These are phyloP conservation scores for Hortaea werneckii DNA, from an alignment of 2,329 filamentous ascomycete genomes.

Conservation along the genomic window DNA sequence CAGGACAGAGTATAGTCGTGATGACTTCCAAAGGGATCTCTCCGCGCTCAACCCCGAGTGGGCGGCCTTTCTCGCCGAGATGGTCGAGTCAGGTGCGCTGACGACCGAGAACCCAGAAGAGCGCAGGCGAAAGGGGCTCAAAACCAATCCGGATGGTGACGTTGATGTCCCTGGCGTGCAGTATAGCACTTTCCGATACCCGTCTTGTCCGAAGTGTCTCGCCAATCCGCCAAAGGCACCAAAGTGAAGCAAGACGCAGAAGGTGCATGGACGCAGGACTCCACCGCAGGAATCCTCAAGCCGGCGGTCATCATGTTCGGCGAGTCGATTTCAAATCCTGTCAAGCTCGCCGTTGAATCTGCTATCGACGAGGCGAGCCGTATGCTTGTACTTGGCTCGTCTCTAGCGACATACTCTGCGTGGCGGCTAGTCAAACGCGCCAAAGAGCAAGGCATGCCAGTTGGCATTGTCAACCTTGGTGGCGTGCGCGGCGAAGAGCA, in stretches of 20 bases:
- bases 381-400: conserved; percentile 75
- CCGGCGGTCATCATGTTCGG: conserved; percentile 96
- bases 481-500: conserved; percentile 69
- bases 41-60: conserved; percentile 75
- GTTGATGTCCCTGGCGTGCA: conserved; percentile 80
- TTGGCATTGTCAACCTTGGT: conserved; percentile 82
- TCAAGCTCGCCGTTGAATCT: conserved; percentile 68
- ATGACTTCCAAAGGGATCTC: conserved; percentile 65
- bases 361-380: conserved; percentile 67
- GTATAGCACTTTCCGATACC: conserved; percentile 85
- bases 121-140: conserved; percentile 57
- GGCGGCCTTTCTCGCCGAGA: conserved; percentile 63
- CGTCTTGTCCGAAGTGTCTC: conserved; percentile 74
- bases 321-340: conserved; percentile 61
- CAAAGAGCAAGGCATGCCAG: conserved; percentile 69
- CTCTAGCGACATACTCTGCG: conserved; percentile 87
- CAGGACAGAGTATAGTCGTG: conserved; percentile 57
- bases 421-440: conserved; percentile 82
- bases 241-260: conserved; percentile 66
- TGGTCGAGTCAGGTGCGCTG: conserved; percentile 63
- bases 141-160: conserved; percentile 88
- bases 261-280: conserved; percentile 58
- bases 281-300: conserved; percentile 67
- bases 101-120: conserved; percentile 66
- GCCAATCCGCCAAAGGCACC: conserved; percentile 44